phyloP scores from a whole-genome alignment of 768 basidiomycete genomes.

The Hericium rajendrae region DNA sequence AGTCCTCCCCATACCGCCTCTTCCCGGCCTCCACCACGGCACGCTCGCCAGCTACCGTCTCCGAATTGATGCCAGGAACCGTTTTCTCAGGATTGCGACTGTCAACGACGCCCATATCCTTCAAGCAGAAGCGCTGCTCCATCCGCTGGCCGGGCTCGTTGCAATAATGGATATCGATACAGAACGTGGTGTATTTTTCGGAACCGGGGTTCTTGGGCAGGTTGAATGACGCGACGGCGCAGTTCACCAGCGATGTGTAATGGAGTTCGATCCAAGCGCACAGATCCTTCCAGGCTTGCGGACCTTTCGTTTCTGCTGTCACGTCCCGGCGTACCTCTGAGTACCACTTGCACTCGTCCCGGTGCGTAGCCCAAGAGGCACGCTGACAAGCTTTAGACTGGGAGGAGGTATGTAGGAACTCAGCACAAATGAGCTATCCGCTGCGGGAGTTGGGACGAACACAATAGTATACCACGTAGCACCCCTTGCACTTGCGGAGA shows the following conservation, averaged over 20 bases:
- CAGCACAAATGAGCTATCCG: background rate
- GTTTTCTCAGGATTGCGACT: background rate
- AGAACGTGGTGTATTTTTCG: background rate
- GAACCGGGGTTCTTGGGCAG: background rate
- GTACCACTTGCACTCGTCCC: background rate
- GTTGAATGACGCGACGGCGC: background rate
- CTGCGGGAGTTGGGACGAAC: background rate
- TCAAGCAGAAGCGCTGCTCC: background rate
- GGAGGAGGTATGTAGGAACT: background rate
- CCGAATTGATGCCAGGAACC: background rate
- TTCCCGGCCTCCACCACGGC: background rate
- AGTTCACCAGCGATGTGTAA: background rate
- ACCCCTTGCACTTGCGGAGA: background rate
- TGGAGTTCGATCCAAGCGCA: constrained; percentile 1
- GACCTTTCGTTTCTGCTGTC: background rate
- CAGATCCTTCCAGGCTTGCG: background rate
- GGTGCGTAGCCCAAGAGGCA: background rate
- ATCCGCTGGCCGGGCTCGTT: background rate
- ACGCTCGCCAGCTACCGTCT: background rate
- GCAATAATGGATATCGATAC: background rate
- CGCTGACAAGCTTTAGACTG: background rate
- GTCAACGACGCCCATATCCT: background rate
- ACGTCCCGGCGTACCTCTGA: background rate
- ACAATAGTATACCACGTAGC: background rate
- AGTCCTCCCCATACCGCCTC: background rate